These are phyloP conservation scores for Candida coquimbonensis DNA, from an alignment of 805 yeast species.

Conservation along the genomic window DNA sequence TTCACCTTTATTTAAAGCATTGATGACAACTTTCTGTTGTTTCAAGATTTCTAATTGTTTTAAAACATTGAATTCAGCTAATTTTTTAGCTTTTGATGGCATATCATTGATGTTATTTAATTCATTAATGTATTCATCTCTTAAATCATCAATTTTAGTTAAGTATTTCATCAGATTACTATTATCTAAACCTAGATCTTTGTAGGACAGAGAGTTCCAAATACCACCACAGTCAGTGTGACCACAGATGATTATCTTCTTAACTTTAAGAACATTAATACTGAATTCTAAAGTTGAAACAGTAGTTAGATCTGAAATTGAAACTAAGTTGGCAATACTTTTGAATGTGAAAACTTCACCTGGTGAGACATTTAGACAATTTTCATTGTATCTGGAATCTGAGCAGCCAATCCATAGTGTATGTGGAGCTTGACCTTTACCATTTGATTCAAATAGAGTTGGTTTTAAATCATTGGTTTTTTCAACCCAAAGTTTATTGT, in stretches of 20 bases:
- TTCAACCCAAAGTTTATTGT: conserved; percentile 42
- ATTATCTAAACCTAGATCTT: conserved; percentile 54
- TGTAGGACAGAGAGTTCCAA: conserved; percentile 65
- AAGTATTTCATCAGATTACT: conserved; percentile 32
- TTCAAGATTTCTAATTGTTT: conserved; percentile 63
- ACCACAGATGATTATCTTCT: conserved; percentile 81
- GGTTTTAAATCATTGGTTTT: conserved; percentile 23
- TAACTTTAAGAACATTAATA: conserved; percentile 73
- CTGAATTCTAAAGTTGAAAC: conserved; percentile 84
- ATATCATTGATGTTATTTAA: conserved; percentile 46
- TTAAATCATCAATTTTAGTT: conserved; percentile 61
- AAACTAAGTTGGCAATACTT: conserved; percentile 77
- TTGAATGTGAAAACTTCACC: conserved; percentile 90
- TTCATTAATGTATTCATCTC: conserved; percentile 49
- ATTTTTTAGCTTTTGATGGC: conserved; percentile 46
- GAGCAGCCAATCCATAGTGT: conserved; percentile 93
- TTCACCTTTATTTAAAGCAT: conserved; percentile 53
- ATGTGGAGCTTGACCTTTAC: conserved; percentile 85
- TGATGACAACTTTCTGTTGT: conserved; percentile 48
- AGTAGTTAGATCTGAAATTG: conserved; percentile 59
- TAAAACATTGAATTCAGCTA: conserved; percentile 71
- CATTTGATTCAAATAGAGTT: conserved; percentile 36
- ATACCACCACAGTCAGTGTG: conserved; percentile 95
- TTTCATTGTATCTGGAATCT: conserved; percentile 84
- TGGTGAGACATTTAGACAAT: conserved; percentile 67